Conservation (phyloP, 805 yeast genomes). For the Saturnispora sanitii region DNA sequence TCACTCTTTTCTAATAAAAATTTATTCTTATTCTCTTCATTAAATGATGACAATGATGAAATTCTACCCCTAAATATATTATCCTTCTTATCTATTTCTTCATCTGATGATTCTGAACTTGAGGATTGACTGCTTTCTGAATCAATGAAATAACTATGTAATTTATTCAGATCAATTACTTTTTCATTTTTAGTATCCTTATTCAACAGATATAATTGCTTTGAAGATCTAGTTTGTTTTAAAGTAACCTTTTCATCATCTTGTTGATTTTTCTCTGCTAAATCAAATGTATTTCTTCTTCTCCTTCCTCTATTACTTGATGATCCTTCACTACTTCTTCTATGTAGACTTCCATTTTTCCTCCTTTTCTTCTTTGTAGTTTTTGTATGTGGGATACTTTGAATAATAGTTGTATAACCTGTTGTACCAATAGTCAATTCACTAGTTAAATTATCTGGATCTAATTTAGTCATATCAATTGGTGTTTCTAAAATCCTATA, state of each 20-base stretch:
- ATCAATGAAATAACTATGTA: constrained; percentile 23
- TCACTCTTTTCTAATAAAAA: constrained; percentile 12
- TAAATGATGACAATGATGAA: constrained; percentile 15
- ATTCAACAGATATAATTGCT: constrained; percentile 21
- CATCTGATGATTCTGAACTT: constrained; percentile 8
- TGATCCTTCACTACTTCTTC: constrained; percentile 2
- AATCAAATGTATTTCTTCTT: constrained; percentile 24
- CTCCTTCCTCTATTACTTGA: constrained; percentile 14
- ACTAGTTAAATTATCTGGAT: constrained; percentile 19
- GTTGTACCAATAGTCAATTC: constrained; percentile 20
- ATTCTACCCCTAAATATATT: constrained; percentile 12
- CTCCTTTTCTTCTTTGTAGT: background rate
- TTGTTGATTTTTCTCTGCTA: constrained; percentile 13
- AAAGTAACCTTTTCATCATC: constrained; percentile 13
- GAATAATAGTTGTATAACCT: constrained; percentile 17
- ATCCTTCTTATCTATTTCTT: constrained; percentile 6
- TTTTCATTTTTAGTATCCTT: constrained; percentile 17
- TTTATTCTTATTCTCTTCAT: constrained; percentile 13
- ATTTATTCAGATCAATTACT: constrained; percentile 22
- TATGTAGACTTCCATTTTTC: background rate
- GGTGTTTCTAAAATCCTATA: constrained; percentile 18
- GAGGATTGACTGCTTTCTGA: constrained; percentile 16
- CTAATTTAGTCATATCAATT: constrained; percentile 22
- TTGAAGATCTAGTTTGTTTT: constrained; percentile 23
- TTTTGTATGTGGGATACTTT: constrained; percentile 13